Evolutionary conservation across 331 rosid genomes (phyloP).

Genomic region (Quercus tomentella): DNA sequence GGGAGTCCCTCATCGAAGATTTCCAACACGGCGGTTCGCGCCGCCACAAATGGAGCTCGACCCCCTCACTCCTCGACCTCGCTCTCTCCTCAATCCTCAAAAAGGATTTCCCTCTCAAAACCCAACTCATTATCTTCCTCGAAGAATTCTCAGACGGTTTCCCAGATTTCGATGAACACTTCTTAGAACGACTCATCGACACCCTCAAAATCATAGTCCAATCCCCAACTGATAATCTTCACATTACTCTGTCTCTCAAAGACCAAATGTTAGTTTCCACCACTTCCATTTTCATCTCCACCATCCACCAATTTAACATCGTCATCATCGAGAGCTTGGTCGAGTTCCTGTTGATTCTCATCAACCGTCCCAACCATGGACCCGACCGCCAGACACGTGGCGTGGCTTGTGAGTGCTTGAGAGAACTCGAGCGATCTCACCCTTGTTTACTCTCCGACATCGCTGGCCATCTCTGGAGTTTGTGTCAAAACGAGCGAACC

Average conservation of each 20-base stretch:
- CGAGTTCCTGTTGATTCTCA: slow-evolving; percentile 59
- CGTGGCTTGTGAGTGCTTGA: slow-evolving; percentile 76
- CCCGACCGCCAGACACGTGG: slow-evolving; percentile 73
- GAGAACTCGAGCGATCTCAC: slow-evolving; percentile 69
- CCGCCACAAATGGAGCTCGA: slow-evolving; percentile 44
- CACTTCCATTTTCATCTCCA: slow-evolving; percentile 61
- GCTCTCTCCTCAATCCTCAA: slow-evolving; percentile 58
- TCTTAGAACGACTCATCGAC: slow-evolving; percentile 54
- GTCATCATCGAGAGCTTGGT: slow-evolving; percentile 40
- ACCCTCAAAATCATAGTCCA: slow-evolving; percentile 55
- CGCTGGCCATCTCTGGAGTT: slow-evolving; percentile 82
- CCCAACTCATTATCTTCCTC: slow-evolving; percentile 67
- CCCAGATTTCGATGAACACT: slow-evolving; percentile 12
- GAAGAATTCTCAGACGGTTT: slow-evolving; percentile 57
- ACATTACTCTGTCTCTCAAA: slow-evolving; percentile 56
- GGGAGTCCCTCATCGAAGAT: slow-evolving; percentile 85
- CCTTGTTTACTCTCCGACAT: slow-evolving; percentile 78
- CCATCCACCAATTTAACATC: slow-evolving; percentile 19
- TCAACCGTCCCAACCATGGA: slow-evolving; percentile 83
- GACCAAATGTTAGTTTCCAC: slow-evolving; percentile 82
- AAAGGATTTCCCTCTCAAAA: slow-evolving; percentile 70
- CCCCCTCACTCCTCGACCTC: slow-evolving; percentile 56
- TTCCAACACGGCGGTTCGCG: slow-evolving; percentile 67
- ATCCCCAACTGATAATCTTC: slow-evolving; percentile 52
- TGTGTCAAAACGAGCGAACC: slow-evolving; percentile 91